Evolutionary conservation across 2,329 filamentous ascomycete species (phyloP).

Genomic region (Epichloe typhina): DNA sequence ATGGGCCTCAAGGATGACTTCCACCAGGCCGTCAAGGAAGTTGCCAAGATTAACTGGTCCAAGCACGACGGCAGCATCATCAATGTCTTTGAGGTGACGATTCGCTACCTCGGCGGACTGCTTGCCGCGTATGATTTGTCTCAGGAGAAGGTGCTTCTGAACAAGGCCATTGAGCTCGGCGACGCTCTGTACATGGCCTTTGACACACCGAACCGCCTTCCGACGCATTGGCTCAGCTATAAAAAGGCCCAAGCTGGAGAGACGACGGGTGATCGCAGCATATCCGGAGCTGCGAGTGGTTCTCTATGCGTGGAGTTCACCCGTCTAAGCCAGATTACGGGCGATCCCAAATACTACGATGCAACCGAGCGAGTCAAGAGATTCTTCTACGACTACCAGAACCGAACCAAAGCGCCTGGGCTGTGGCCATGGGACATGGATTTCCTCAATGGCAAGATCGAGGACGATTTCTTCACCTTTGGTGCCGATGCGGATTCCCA

Average conservation of each 20-base stretch:
- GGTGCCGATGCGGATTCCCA: conserved; percentile 34
- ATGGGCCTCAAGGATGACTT: conserved; percentile 47
- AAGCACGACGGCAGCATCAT: conserved; percentile 30
- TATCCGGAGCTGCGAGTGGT: conserved; percentile 37
- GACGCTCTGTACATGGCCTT: conserved; percentile 40
- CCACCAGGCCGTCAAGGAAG: conserved; percentile 30
- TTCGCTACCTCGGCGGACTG: conserved; percentile 39
- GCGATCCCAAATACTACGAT: conserved; percentile 61
- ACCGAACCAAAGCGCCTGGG: conserved; percentile 53
- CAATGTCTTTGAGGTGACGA: conserved; percentile 51
- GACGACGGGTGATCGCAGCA: conserved; percentile 22
- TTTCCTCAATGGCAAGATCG: conserved; percentile 37
- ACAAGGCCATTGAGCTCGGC: conserved; percentile 39
- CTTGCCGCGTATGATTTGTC: conserved; percentile 40
- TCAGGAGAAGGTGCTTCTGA: conserved; percentile 29
- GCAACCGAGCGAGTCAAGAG: conserved; percentile 62
- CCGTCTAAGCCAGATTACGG: conserved; percentile 59
- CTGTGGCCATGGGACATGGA: conserved; percentile 59
- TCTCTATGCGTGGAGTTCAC: conserved; percentile 65
- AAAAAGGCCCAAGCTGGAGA: conserved; percentile 23
- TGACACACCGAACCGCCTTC: conserved; percentile 41
- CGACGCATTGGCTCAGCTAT: conserved; percentile 33
- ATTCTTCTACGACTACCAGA: conserved; percentile 51
- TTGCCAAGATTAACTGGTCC: conserved; percentile 42
- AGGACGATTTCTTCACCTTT: conserved; percentile 27